phyloP scores from a whole-genome alignment of 2,329 filamentous ascomycete species.

The Calonectria honghensis region DNA sequence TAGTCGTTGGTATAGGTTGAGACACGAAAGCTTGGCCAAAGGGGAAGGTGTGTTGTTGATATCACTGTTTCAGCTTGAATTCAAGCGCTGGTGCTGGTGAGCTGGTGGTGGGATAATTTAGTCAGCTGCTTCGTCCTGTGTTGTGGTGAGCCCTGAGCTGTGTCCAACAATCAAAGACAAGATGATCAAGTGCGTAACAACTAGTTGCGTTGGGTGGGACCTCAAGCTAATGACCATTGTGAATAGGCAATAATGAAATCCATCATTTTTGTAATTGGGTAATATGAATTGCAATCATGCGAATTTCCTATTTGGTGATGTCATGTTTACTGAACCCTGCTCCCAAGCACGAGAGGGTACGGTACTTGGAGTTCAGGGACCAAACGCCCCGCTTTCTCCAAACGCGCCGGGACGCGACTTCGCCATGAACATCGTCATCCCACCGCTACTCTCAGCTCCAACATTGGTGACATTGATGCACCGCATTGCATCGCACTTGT shows the following conservation, averaged over 20 bases:
- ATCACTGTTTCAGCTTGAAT: constrained; percentile 16
- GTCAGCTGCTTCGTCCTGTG: constrained; percentile 29
- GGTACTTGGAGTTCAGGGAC: background rate
- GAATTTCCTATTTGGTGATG: background rate
- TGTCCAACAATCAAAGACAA: background rate
- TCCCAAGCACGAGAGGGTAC: background rate
- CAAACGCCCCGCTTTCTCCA: constrained; percentile 25
- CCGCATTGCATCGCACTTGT: background rate
- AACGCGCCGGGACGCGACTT: constrained; percentile 13
- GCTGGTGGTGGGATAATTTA: constrained; percentile 35
- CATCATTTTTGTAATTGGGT: too few species aligned
- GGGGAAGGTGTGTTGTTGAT: background rate
- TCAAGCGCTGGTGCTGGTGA: constrained; percentile 2
- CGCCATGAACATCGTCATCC: background rate
- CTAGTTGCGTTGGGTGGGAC: background rate
- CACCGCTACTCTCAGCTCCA: constrained; percentile 9
- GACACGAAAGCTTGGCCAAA: constrained; percentile 1
- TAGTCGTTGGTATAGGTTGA: background rate
- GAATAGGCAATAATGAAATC: too few species aligned
- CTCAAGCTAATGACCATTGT: background rate
- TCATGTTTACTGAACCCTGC: background rate
- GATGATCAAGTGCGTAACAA: background rate
- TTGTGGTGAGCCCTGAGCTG: background rate
- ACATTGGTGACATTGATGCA: background rate
- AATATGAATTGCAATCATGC: background rate